Conservation (phyloP, 139 green algal genomes). For the Volvox africanus region DNA sequence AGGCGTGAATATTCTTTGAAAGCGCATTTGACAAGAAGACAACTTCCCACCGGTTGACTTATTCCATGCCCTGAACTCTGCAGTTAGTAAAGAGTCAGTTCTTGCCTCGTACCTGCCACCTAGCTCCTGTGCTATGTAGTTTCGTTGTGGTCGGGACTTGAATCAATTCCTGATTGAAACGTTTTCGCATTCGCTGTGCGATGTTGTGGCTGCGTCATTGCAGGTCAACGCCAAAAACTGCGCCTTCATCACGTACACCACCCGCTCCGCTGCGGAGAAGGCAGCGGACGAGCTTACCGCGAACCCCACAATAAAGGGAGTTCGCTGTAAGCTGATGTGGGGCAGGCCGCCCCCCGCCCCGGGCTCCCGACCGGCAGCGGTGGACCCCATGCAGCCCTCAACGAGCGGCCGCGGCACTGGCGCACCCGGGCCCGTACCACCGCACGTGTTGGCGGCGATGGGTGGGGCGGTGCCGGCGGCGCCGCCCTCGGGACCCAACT, state of each 20-base stretch:
- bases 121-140: too few relatives aligned
- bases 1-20: too few relatives aligned
- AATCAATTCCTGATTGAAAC: too few relatives aligned
- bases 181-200: too few relatives aligned
- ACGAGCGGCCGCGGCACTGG: neutral
- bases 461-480: neutral
- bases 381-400: slow-evolving; percentile 50
- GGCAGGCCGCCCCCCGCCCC: slow-evolving; percentile 75
- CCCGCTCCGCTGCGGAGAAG: slow-evolving; percentile 84
- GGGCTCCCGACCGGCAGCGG: neutral
- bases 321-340: slow-evolving; percentile 91
- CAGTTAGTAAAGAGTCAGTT: too few relatives aligned
- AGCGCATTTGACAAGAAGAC: too few relatives aligned
- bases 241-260: slow-evolving; percentile 90
- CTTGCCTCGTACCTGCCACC: too few relatives aligned
- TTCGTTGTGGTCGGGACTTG: too few relatives aligned
- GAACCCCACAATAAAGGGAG: slow-evolving; percentile 89
- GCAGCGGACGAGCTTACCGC: slow-evolving; percentile 83
- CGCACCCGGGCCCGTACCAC: neutral
- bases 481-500: slow-evolving; percentile 12
- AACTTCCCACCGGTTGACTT: too few relatives aligned
- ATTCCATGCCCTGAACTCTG: too few relatives aligned
- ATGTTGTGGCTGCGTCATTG: neutral
- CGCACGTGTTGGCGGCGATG: slow-evolving; percentile 11
- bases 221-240: slow-evolving; percentile 72